A percentile compares a stretch with the other conserved stretches of the same genome.
These are phyloP conservation scores for Glutinoglossum americanum DNA, from an alignment of 495 filamentous ascomycete species.

Conservation along the genomic window DNA sequence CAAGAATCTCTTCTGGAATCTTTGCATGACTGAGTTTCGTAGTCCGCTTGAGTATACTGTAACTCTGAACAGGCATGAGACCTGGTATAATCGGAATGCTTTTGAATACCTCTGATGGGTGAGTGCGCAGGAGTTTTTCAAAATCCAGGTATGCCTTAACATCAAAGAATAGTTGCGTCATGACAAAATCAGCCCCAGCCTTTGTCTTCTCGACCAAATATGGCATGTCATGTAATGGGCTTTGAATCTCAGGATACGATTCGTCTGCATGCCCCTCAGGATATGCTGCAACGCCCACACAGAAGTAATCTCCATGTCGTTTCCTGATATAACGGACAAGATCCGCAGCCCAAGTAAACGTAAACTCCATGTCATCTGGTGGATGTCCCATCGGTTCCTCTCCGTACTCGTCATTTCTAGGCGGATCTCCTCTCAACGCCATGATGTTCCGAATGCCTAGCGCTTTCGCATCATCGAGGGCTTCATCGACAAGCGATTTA, in stretches of 20 bases:
- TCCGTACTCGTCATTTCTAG: constrained; percentile 67
- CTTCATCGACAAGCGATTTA: constrained; percentile 61
- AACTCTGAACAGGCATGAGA: constrained; percentile 93
- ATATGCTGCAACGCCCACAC: constrained; percentile 83
- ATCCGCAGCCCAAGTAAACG: constrained; percentile 76
- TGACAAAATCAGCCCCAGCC: constrained; percentile 92
- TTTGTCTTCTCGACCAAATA: constrained; percentile 78
- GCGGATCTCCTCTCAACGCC: constrained; percentile 83
- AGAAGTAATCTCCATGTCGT: constrained; percentile 84
- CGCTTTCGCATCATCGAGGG: constrained; percentile 79
- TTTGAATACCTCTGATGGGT: constrained; percentile 72
- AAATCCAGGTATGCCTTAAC: constrained; percentile 58
- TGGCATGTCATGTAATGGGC: constrained; percentile 58
- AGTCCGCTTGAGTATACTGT: constrained; percentile 80
- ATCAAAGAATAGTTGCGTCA: constrained; percentile 98
- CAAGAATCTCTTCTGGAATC: constrained; percentile 46
- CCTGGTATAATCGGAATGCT: constrained; percentile 82
- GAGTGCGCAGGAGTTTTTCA: constrained; percentile 54
- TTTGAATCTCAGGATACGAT: constrained; percentile 57
- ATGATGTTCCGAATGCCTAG: constrained; percentile 87
- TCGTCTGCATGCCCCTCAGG: constrained; percentile 94
- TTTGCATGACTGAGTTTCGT: constrained; percentile 88
- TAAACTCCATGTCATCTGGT: constrained; percentile 58
- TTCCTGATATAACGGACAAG: constrained; percentile 74
- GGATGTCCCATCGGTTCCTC: constrained; percentile 24